A percentile compares a stretch with the other conserved stretches of the same genome.
Conservation (phyloP, 2,329 filamentous ascomycete species). For the Exophiala xenobiotica region DNA sequence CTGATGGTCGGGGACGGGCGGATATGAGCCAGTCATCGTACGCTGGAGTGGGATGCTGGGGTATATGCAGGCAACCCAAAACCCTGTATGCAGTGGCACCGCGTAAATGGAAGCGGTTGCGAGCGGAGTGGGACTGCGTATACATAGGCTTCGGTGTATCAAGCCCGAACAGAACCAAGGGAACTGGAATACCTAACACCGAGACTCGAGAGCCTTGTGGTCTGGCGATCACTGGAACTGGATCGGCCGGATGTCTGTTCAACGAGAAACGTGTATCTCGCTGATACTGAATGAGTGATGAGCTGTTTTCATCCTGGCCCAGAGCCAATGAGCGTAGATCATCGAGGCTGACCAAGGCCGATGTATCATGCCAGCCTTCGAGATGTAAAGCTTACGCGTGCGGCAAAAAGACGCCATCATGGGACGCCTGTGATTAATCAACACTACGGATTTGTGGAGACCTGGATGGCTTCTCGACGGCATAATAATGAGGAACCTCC, state of each 20-base stretch:
- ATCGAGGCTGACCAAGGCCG: slow-evolving; percentile 12
- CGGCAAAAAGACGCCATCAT: not conserved
- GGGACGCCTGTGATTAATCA: slow-evolving; percentile 13
- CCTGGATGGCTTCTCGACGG: not conserved
- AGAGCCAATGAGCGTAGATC: slow-evolving; percentile 3
- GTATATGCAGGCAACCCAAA: slow-evolving; percentile 15
- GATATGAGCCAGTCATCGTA: slow-evolving; percentile 14
- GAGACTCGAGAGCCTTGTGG: slow-evolving; percentile 12
- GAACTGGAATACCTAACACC: not conserved
- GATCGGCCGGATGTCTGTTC: not conserved
- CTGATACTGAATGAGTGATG: no score
- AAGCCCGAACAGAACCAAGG: slow-evolving; percentile 5
- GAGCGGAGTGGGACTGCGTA: not conserved
- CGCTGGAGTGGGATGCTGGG: not conserved
- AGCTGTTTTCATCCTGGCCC: no score
- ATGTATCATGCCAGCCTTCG: slow-evolving; percentile 2
- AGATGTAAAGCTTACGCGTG: not conserved
- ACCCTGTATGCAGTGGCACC: slow-evolving; percentile 3
- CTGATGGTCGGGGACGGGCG: slow-evolving; percentile 13
- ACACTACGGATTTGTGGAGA: not conserved
- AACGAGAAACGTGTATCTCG: not conserved
- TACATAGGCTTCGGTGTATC: slow-evolving; percentile 10
- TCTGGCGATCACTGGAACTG: no score
- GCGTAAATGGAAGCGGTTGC: slow-evolving; percentile 12
- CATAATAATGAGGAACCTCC: not conserved